Conservation (phyloP, 305 asterid species). For the Solanum chacoense region DNA sequence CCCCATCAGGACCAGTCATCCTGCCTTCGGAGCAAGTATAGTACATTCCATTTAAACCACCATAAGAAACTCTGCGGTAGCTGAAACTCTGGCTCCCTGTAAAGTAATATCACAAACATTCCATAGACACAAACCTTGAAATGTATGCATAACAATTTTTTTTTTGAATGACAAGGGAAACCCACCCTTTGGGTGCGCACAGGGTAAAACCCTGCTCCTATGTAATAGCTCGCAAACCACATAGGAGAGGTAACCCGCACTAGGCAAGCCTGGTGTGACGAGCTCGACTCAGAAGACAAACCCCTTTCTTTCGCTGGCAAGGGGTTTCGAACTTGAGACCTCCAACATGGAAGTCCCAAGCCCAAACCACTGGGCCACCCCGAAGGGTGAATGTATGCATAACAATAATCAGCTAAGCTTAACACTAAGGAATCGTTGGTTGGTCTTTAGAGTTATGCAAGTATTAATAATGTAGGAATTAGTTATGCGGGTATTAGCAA, state of each 20-base stretch:
- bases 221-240: too few species aligned
- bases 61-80: conserved; percentile 51
- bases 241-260: too few species aligned
- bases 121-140: not conserved
- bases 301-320: too few species aligned
- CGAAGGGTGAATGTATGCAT: not conserved
- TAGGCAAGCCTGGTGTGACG: too few species aligned
- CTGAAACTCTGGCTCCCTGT: conserved; percentile 42
- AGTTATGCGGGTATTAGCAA: not conserved
- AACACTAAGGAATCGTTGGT: not conserved
- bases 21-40: conserved; percentile 58
- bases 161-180: too few species aligned
- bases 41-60: conserved; percentile 47
- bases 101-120: not conserved
- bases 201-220: too few species aligned
- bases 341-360: too few species aligned
- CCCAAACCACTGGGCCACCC: too few species aligned
- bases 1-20: conserved; percentile 68
- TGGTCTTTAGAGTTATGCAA: not conserved
- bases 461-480: not conserved
- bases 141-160: not conserved
- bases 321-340: too few species aligned
- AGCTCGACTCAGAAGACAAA: too few species aligned
- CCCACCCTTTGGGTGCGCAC: too few species aligned
- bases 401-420: not conserved